These are phyloP conservation scores for Eucalyptus polybractea DNA, from an alignment of 345 rosid genomes.

Conservation along the genomic window DNA sequence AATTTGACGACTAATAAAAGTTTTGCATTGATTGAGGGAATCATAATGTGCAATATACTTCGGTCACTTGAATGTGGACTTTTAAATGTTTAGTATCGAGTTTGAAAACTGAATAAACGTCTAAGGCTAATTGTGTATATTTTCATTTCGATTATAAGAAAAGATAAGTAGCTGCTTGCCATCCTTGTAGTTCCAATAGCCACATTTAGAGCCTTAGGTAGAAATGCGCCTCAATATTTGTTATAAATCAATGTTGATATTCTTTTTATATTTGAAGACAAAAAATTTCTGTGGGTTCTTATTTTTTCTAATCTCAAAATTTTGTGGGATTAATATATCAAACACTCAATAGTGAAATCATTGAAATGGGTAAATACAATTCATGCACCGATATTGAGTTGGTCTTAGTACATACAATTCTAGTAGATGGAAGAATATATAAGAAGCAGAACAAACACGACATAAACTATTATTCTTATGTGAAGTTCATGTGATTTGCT, in stretches of 20 bases:
- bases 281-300: too few relatives aligned
- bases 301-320: too few relatives aligned
- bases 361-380: not conserved
- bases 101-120: not conserved
- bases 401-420: not conserved
- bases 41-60: not conserved
- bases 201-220: too few relatives aligned
- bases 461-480: not conserved
- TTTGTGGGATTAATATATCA: too few relatives aligned
- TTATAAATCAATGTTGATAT: too few relatives aligned
- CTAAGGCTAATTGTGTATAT: not conserved
- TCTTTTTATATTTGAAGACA: too few relatives aligned
- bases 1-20: not conserved
- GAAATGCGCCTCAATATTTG: too few relatives aligned
- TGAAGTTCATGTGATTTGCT: fast-evolving
- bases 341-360: not conserved
- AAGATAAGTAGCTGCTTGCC: not conserved
- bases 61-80: not conserved
- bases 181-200: too few relatives aligned
- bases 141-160: not conserved
- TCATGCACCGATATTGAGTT: not conserved
- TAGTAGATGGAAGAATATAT: not conserved
- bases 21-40: not conserved
- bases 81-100: not conserved
- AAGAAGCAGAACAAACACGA: not conserved